Evolutionary conservation across 768 basidiomycete species (phyloP).

Genomic region (Tricholoma sp.): DNA sequence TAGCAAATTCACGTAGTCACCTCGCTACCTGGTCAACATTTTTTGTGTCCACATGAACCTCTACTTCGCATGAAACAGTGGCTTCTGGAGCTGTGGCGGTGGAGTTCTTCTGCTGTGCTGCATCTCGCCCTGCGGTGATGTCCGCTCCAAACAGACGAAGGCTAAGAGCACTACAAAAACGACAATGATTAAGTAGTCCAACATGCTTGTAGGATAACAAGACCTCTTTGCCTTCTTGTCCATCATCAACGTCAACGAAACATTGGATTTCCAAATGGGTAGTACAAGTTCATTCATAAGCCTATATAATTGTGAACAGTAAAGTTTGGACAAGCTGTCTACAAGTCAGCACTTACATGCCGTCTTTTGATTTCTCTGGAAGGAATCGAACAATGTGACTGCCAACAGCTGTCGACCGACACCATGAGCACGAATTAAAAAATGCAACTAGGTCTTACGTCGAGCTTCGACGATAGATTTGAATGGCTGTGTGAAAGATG

Average conservation of each 20-base stretch:
- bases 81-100: not conserved
- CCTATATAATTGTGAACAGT: slow-evolving; percentile 29
- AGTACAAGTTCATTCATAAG: slow-evolving; percentile 77
- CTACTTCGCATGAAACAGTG: not conserved
- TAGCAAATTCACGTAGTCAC: not conserved
- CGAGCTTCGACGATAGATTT: slow-evolving; percentile 42
- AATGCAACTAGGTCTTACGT: slow-evolving; percentile 35
- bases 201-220: slow-evolving; percentile 10
- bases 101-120: slow-evolving; percentile 13
- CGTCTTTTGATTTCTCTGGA: slow-evolving; percentile 45
- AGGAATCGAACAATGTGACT: slow-evolving; percentile 71
- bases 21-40: not conserved
- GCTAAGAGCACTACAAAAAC: slow-evolving; percentile 68
- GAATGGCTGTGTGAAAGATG: slow-evolving; percentile 61
- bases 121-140: slow-evolving; percentile 47
- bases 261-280: slow-evolving; percentile 94
- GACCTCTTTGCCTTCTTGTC: slow-evolving; percentile 97
- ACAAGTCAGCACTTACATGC: slow-evolving; percentile 39
- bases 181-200: slow-evolving; percentile 1
- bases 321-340: not conserved
- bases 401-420: slow-evolving; percentile 45
- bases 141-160: slow-evolving; percentile 81
- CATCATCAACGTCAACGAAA: slow-evolving; percentile 86
- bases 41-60: not conserved
- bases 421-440: slow-evolving; percentile 1